Evolutionary conservation across 768 basidiomycete genomes (phyloP).

Genomic region (Mycena polygramma): DNA sequence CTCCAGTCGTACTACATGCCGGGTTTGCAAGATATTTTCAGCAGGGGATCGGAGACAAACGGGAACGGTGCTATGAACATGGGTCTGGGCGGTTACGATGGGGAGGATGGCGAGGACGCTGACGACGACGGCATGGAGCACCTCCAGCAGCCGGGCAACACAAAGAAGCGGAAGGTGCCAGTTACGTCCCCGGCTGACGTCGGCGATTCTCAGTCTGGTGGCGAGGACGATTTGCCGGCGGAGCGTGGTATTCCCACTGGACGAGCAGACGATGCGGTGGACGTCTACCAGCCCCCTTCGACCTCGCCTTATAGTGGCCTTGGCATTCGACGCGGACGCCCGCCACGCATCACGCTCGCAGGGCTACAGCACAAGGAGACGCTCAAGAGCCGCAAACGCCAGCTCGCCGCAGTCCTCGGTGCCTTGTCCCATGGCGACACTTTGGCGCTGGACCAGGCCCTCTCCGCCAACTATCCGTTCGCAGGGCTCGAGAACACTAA

Average conservation of each 20-base stretch:
- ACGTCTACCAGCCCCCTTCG: conserved; percentile 36
- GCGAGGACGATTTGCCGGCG: conserved; percentile 43
- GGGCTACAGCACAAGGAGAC: conserved; percentile 84
- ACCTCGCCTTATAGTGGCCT: conserved; percentile 35
- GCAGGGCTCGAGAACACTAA: conserved; percentile 39
- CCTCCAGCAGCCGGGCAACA: conserved; percentile 82
- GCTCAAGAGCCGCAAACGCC: conserved; percentile 75
- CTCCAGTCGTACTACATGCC: conserved; percentile 76
- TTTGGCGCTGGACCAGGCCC: conserved; percentile 82
- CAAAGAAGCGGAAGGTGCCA: conserved; percentile 91
- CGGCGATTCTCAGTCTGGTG: conserved; percentile 50
- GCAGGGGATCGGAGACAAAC: conserved; percentile 30
- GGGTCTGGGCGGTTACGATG: conserved; percentile 23
- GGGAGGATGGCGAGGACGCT: conserved; percentile 58
- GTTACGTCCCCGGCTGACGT: conserved; percentile 62
- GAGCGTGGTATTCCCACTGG: conserved; percentile 45
- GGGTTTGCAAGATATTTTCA: conserved; percentile 60
- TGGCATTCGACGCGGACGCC: conserved; percentile 55
- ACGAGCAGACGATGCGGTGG: conserved; percentile 38
- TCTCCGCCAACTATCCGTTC: conserved; percentile 64
- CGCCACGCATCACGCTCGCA: conserved; percentile 72
- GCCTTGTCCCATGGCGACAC: conserved; percentile 76
- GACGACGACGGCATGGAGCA: conserved; percentile 79
- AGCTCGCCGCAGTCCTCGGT: conserved; percentile 78
- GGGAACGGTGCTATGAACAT: conserved; percentile 10